These are phyloP conservation scores for Volvox carteri DNA, from an alignment of 163 green algal species.

Conservation along the genomic window DNA sequence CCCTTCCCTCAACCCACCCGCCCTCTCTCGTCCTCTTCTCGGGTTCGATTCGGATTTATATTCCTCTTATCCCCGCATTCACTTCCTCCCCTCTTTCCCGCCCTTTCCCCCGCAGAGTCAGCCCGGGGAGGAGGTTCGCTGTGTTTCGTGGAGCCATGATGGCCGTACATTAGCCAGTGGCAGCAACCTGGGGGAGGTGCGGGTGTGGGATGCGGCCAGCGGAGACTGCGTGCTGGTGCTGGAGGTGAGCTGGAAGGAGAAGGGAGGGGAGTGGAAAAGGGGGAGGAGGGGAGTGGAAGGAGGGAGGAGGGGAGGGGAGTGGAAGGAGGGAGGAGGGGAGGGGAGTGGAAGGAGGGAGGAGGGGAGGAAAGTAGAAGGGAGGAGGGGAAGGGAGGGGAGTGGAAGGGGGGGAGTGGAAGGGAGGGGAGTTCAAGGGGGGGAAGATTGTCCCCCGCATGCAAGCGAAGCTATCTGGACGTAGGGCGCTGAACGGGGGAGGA, in stretches of 20 bases:
- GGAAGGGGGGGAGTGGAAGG: not conserved
- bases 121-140: constrained; percentile 5
- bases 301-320: not conserved
- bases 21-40: no score
- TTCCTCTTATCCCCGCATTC: no score
- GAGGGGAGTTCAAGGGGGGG: no score
- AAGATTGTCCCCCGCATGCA: no score
- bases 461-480: no score
- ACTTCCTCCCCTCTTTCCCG: not conserved
- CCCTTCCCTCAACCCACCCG: no score
- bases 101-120: not conserved
- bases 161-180: not conserved
- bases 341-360: not conserved
- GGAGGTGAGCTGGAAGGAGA: not conserved
- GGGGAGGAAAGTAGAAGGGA: not conserved
- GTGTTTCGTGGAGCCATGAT: not conserved
- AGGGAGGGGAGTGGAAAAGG: not conserved
- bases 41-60: no score
- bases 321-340: not conserved
- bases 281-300: not conserved
- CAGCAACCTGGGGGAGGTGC: not conserved
- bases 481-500: no score
- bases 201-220: constrained; percentile 29
- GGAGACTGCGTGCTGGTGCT: not conserved
- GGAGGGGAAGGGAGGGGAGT: not conserved